Percentiles rank a stretch among this genome's conserved stretches.
Evolutionary conservation across 2,329 filamentous ascomycete genomes (phyloP).

Genomic region (Orbilia brochopaga): DNA sequence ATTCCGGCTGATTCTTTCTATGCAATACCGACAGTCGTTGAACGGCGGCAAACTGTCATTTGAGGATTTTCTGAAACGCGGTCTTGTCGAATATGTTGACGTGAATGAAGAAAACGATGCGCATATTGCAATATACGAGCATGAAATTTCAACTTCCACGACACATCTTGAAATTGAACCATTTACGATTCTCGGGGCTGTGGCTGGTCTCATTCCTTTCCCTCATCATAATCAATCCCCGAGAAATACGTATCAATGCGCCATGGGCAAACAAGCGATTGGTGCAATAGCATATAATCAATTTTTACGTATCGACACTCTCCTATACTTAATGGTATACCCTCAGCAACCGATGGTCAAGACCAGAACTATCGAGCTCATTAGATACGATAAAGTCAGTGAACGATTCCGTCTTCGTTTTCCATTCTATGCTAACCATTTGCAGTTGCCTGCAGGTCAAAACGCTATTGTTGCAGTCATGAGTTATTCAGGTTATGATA

Average conservation of each 20-base stretch:
- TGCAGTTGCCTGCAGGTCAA: constrained; percentile 81
- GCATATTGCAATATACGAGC: constrained; percentile 87
- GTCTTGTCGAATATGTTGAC: constrained; percentile 93
- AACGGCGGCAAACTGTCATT: constrained; percentile 85
- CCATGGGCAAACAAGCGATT: constrained; percentile 99
- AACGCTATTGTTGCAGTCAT: constrained; percentile 98
- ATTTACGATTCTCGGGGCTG: constrained; percentile 93
- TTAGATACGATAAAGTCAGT: constrained; percentile 82
- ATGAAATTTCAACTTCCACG: constrained; percentile 78
- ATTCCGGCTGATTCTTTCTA: constrained; percentile 2
- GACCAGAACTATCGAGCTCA: constrained; percentile 92
- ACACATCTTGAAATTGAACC: constrained; percentile 98
- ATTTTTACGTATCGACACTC: constrained; percentile 92
- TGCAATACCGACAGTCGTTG: constrained; percentile 60
- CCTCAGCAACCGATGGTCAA: constrained; percentile 98
- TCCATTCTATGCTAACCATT: constrained; percentile 9
- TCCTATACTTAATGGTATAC: constrained; percentile 96
- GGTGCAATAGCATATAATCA: constrained; percentile 98
- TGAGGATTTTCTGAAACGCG: constrained; percentile 88
- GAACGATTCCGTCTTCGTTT: background rate
- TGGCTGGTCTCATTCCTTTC: constrained; percentile 95
- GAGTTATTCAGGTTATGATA: constrained; percentile 99
- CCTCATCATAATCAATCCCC: constrained; percentile 99
- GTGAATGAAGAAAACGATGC: constrained; percentile 98
- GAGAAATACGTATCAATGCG: constrained; percentile 97